Base-by-base conservation (phyloP, 371 early-diverging fungal species). In the Mortierella polycephala region DNA sequence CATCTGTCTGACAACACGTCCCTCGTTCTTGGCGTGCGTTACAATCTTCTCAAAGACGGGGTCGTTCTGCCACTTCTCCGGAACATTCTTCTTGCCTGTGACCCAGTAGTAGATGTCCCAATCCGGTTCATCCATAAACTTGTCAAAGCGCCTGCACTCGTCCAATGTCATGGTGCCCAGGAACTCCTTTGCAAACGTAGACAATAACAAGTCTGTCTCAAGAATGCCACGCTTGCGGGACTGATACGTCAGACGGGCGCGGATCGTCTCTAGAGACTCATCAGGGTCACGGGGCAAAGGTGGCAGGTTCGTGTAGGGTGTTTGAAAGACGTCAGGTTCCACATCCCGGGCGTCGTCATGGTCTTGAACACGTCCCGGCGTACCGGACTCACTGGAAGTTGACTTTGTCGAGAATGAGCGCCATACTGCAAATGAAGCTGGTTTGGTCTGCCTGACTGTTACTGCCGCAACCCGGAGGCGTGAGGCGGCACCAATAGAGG, bases 71-170 rank as follows among this genome's bases (percentile, higher is more conserved):
- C 92, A 83, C 12, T 71, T 58, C 41, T 87, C 86, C 1, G 95
- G 95, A 11, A 89, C 80, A 14, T 82, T 72, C 66, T 91, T 92
- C 75, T 91, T 90, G 37, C 85, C 83, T 0, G 93, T 93, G 6
- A 90, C 90, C 95, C 96, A 98, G 74, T 98, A 96, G 75, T 94
- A 97, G 67, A 97, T 94, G 81, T 97, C 97, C 98, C 98, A 98
- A 81, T 98, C 98, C 40, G 95, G 94, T 69, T 96, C 94, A 74
- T 96, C 92, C 77, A 98, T 83, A 60, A 98, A 81, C 60, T 84
- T 69, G 74, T 97, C 99, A 60, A 93, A 92, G 68, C 96, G 89
- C 11, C 81, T 82, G 67, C 97, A 82, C 65, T 94, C 89, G 8
- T 80, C 81, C 50, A 80, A 69, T 20, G 82, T 60, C 74, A 96